A percentile compares a stretch with the other conserved stretches of the same genome.
phyloP scores from a whole-genome alignment of 108 stramenopile genomes.

The Conticribra guillardii region DNA sequence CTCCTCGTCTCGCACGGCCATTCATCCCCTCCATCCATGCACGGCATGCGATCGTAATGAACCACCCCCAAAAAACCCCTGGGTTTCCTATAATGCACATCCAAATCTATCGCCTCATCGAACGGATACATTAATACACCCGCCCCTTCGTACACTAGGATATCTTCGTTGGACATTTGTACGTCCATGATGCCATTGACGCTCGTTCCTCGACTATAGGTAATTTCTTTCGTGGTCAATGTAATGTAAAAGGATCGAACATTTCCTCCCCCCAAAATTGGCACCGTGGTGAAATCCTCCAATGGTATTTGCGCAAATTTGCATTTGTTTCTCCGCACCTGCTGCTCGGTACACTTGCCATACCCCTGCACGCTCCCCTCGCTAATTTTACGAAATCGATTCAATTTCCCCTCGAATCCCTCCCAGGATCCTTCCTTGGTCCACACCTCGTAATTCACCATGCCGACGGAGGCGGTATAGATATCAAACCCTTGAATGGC shows the following conservation, averaged over 20 bases:
- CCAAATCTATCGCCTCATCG: background rate
- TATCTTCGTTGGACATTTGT: background rate
- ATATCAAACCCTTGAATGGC: constrained; percentile 4
- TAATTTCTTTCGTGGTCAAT: background rate
- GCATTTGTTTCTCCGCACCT: background rate
- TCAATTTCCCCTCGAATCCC: background rate
- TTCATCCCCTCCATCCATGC: background rate
- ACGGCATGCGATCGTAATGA: constrained; percentile 6
- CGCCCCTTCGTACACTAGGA: constrained; percentile 17
- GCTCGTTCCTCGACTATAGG: background rate
- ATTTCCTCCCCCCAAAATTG: constrained; percentile 7
- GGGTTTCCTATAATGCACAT: background rate
- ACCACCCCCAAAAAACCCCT: constrained; percentile 1
- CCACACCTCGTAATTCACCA: constrained; percentile 12
- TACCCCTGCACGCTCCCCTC: background rate
- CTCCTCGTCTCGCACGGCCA: background rate
- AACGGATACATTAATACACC: constrained; percentile 14
- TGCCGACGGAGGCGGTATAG: background rate
- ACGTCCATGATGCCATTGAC: background rate
- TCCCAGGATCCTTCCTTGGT: constrained; percentile 9
- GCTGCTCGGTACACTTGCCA: background rate
- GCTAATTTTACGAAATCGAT: constrained; percentile 6
- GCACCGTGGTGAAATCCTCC: background rate
- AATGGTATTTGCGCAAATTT: constrained; percentile 6
- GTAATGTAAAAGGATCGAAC: constrained; percentile 13